A percentile compares a stretch with the other conserved stretches of the same genome.
Conservation (phyloP, 2,329 filamentous ascomycete genomes). For the Aspergillus sp. region DNA sequence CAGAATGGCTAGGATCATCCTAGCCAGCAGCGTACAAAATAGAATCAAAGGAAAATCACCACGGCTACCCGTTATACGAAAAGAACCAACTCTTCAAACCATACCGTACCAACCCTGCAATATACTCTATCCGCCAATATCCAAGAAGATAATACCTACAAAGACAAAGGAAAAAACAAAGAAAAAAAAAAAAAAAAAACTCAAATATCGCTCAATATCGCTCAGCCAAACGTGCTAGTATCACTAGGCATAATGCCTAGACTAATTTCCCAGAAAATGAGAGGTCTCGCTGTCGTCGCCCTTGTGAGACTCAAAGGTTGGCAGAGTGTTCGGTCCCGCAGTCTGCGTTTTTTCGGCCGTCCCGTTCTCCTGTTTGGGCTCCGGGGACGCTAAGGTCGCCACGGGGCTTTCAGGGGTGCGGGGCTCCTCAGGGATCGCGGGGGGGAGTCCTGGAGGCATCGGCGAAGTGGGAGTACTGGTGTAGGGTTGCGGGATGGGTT, state of each 20-base stretch:
- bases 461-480: conserved; percentile 29
- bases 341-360: background rate
- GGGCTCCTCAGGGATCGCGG: conserved; percentile 36
- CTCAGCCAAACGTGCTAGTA: background rate
- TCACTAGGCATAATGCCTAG: background rate
- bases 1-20: background rate
- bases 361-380: conserved; percentile 7
- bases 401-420: conserved; percentile 26
- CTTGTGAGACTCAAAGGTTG: conserved; percentile 9
- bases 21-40: background rate
- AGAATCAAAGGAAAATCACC: background rate
- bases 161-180: background rate
- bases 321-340: background rate
- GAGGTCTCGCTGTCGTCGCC: conserved; percentile 5
- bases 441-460: conserved; percentile 31
- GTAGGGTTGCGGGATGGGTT: conserved; percentile 20
- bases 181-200: background rate
- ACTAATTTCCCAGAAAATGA: conserved; percentile 10
- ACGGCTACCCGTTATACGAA: background rate
- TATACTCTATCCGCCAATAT: background rate
- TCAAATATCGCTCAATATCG: background rate
- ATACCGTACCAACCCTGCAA: background rate
- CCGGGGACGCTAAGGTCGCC: conserved; percentile 4
- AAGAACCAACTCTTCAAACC: background rate
- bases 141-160: background rate